Evolutionary conservation across 176 grass and related monocot genomes (phyloP).

Genomic region (Triticum turgidum): DNA sequence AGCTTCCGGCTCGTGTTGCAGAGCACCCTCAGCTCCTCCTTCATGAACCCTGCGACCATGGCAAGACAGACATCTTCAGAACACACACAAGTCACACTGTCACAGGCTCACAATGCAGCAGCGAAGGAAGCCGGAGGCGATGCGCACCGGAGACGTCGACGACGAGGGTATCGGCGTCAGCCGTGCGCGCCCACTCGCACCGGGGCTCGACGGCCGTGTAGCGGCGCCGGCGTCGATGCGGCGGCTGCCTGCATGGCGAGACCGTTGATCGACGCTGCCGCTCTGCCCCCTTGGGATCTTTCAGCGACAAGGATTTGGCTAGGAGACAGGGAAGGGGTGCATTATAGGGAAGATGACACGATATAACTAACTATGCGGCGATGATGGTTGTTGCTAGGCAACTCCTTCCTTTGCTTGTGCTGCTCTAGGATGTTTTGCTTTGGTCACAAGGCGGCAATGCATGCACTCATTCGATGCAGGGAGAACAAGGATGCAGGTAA

Average conservation of each 20-base stretch:
- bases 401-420: slow-evolving; percentile 38
- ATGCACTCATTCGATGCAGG: too few species aligned
- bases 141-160: too few species aligned
- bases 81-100: background rate
- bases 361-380: too few species aligned
- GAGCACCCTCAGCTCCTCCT: slow-evolving; percentile 52
- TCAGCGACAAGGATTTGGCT: background rate
- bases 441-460: background rate
- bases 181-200: too few species aligned
- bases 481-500: too few species aligned
- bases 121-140: too few species aligned
- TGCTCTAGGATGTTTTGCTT: slow-evolving; percentile 31
- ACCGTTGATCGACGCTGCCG: too few species aligned
- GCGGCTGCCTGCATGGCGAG: background rate
- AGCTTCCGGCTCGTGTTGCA: slow-evolving; percentile 44
- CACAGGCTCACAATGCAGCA: too few species aligned
- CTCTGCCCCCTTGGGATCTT: too few species aligned
- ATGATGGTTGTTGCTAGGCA: slow-evolving; percentile 5
- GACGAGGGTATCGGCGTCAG: too few species aligned
- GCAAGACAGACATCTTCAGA: background rate
- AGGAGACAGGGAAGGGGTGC: background rate
- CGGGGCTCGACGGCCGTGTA: slow-evolving; percentile 38
- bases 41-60: slow-evolving; percentile 43
- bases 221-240: background rate
- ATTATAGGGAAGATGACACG: background rate